Base-by-base conservation (phyloP, 345 rosid species). In the Ceriops decandra region DNA sequence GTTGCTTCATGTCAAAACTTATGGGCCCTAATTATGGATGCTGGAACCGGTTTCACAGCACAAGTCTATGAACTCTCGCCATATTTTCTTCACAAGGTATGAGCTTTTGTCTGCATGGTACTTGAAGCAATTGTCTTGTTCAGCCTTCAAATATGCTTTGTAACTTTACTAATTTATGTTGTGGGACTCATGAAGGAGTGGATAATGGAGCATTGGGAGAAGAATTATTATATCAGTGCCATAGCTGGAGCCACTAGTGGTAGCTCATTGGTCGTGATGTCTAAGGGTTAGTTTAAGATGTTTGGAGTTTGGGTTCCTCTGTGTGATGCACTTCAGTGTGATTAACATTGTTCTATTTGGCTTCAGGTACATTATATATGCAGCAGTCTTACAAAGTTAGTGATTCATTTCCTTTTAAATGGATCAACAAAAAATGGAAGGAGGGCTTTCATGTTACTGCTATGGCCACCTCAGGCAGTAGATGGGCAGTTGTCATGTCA, bases 121-220 rank as follows among this genome's bases (percentile, higher is more conserved):
- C n/a, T 32, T 60, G 67, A 60, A 59, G 56, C 72, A 46, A 17
- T 74, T 47, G 20, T 30, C 0, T 0, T 31, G 2, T 26, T 27
- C 30, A 15, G 22, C 30, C 21, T 52, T 47, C 26, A 5, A 33
- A 59, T 20, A 26, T 49, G 47, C 28, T 24, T 22, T 0, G 19
- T 27, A 42, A 42, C 56, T 17, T 54, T 31, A 27, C 35, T 16
- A 51, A 21, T 62, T 54, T n/a, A 22, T 61, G 62, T 67, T 67
- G 42, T 52, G 8, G 47, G 26, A 38, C 1, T 68, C 67, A 22
- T 79, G 69, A 69, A 95, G 98, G 99, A 95, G 63, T 95, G 99
- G 99, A 95, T 95, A 68, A 95, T 95, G 99, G 99, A 90, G 70
- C 93, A 91, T 60, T 95, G 99, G 99, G 99, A 91, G 80, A 91